Conservation (phyloP, 2,329 filamentous ascomycete genomes). For the Daldinia eschscholtzii region DNA sequence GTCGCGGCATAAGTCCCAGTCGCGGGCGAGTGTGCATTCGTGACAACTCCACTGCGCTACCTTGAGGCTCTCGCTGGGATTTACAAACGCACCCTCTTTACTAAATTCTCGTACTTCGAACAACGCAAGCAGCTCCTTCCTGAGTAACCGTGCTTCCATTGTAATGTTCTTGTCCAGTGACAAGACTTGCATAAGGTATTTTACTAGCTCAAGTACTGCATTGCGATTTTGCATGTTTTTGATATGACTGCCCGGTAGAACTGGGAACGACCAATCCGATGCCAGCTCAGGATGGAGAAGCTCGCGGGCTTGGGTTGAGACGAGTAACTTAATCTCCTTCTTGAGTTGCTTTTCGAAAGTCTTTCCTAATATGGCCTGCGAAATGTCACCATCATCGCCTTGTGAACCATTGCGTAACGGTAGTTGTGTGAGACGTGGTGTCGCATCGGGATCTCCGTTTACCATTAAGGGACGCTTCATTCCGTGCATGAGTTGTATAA, state of each 20-base stretch:
- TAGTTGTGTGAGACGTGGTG: conserved; percentile 69
- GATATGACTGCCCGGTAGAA: conserved; percentile 79
- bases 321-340: conserved; percentile 85
- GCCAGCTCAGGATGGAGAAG: conserved; percentile 90
- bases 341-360: conserved; percentile 90
- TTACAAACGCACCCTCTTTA: conserved; percentile 86
- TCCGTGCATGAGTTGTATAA: conserved; percentile 92
- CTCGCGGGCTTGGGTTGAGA: conserved; percentile 88
- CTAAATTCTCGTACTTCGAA: conserved; percentile 97
- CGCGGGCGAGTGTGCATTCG: conserved; percentile 88
- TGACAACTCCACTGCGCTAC: conserved; percentile 85
- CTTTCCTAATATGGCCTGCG: conserved; percentile 79
- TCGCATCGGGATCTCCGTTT: conserved; percentile 63
- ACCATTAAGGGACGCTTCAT: conserved; percentile 75
- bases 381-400: conserved; percentile 69
- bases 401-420: conserved; percentile 66
- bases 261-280: conserved; percentile 86
- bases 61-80: conserved; percentile 81
- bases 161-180: conserved; percentile 91
- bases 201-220: conserved; percentile 90
- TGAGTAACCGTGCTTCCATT: conserved; percentile 86
- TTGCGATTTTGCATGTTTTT: conserved; percentile 66
- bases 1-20: conserved; percentile 93
- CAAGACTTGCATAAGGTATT: conserved; percentile 91
- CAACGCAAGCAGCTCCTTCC: conserved; percentile 87